A percentile compares a stretch with the other conserved stretches of the same genome.
Evolutionary conservation across 306 rosid genomes (phyloP).

Genomic region (Dryas drummondii): DNA sequence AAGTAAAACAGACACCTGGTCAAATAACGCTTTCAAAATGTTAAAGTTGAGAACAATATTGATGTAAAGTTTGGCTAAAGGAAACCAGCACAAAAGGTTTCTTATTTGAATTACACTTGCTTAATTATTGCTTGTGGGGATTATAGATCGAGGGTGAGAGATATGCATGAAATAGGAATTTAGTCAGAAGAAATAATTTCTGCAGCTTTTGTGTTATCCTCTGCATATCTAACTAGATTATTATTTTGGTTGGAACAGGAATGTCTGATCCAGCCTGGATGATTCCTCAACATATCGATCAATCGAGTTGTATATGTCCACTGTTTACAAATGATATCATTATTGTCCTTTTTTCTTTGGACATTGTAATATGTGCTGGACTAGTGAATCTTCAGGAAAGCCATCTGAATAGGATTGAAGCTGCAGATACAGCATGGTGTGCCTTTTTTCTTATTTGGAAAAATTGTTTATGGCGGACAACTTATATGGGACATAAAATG

Average conservation of each 20-base stretch:
- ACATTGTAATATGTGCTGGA: slow-evolving; percentile 24
- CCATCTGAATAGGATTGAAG: slow-evolving; percentile 24
- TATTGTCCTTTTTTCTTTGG: slow-evolving; percentile 8
- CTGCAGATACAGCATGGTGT: slow-evolving; percentile 14
- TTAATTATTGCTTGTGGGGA: too few relatives aligned
- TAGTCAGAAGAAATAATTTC: too few relatives aligned
- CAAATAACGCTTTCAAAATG: too few relatives aligned
- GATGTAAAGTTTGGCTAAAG: too few relatives aligned
- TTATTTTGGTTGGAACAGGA: slow-evolving; percentile 1
- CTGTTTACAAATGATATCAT: neutral
- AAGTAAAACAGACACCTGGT: too few relatives aligned
- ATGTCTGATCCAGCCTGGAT: slow-evolving; percentile 9
- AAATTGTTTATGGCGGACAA: neutral
- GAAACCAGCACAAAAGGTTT: too few relatives aligned
- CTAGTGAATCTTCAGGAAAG: slow-evolving; percentile 31
- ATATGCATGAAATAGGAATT: too few relatives aligned
- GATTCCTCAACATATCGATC: slow-evolving; percentile 5
- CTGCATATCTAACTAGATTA: neutral
- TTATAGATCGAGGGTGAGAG: too few relatives aligned
- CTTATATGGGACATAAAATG: neutral
- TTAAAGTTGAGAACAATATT: too few relatives aligned
- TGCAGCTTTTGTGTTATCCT: neutral
- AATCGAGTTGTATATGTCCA: neutral
- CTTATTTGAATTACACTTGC: too few relatives aligned
- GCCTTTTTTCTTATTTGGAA: slow-evolving; percentile 13